phyloP scores from a whole-genome alignment of 140 eudicot species.

The Erigeron philadelphicus region DNA sequence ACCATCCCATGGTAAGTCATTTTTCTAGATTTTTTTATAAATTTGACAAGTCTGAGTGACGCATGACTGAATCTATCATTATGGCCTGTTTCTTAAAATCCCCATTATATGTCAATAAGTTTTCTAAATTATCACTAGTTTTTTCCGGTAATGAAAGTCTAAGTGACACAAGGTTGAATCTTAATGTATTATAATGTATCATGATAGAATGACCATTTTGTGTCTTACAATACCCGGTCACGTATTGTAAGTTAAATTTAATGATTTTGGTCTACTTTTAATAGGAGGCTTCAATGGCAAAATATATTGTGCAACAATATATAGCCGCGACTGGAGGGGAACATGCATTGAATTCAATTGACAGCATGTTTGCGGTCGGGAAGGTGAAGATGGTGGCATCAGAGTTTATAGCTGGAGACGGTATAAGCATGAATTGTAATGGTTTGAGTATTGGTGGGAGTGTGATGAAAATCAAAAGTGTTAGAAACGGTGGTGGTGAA shows the following conservation, averaged over 20 bases:
- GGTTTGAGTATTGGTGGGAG: conserved; percentile 30
- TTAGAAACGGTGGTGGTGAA: conserved; percentile 54
- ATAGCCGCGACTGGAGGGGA: conserved; percentile 90
- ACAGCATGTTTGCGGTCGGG: conserved; percentile 89
- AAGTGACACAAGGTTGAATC: too few species aligned
- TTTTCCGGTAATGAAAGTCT: too few species aligned
- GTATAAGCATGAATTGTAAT: conserved; percentile 34
- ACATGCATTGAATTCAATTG: conserved; percentile 54
- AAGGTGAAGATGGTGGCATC: conserved; percentile 86
- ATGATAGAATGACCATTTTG: too few species aligned
- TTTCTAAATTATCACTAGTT: too few species aligned
- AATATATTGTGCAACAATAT: conserved; percentile 85
- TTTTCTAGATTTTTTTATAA: background rate
- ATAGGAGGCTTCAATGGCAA: conserved; percentile 89
- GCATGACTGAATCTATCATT: too few species aligned
- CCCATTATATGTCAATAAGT: too few species aligned
- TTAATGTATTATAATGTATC: too few species aligned
- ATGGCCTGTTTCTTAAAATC: too few species aligned
- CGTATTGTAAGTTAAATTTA: background rate
- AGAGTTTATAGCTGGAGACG: conserved; percentile 61
- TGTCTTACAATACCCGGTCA: background rate
- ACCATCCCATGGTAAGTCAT: conserved; percentile 51
- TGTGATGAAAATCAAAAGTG: conserved; percentile 51
- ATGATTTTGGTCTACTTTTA: background rate
- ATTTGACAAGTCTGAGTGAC: background rate